phyloP scores from a whole-genome alignment of 495 filamentous ascomycete species.

The Rusavskia elegans region DNA sequence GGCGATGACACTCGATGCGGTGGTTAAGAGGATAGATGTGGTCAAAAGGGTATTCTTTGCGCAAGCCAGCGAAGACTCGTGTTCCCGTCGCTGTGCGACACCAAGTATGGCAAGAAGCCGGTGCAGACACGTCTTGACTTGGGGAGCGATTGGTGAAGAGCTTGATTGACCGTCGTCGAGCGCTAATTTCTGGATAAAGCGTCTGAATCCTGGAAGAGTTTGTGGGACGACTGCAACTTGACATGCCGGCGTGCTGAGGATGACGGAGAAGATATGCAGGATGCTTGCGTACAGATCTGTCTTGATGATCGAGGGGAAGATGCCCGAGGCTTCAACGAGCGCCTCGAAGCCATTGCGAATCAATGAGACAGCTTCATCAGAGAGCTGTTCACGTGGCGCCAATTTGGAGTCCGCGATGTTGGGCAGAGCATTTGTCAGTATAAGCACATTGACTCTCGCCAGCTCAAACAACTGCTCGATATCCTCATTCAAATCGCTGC shows the following conservation, averaged over 20 bases:
- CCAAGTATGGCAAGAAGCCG: conserved; percentile 68
- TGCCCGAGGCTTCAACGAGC: conserved; percentile 81
- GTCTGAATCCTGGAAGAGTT: conserved; percentile 77
- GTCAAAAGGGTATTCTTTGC: conserved; percentile 88
- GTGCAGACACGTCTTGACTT: conserved; percentile 53
- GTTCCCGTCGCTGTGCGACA: conserved; percentile 69
- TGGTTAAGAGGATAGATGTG: conserved; percentile 74
- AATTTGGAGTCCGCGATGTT: conserved; percentile 67
- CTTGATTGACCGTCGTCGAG: conserved; percentile 16
- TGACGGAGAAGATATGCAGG: conserved; percentile 87
- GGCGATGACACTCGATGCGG: conserved; percentile 52
- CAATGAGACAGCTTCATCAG: conserved; percentile 72
- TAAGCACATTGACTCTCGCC: conserved; percentile 86
- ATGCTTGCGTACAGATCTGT: conserved; percentile 94
- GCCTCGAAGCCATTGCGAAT: conserved; percentile 66
- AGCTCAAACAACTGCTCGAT: conserved; percentile 97
- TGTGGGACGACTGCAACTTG: conserved; percentile 82
- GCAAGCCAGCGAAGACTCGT: conserved; percentile 62
- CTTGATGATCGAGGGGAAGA: conserved; percentile 92
- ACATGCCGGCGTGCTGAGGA: conserved; percentile 72
- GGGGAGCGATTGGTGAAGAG: conserved; percentile 25
- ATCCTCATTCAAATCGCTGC: conserved; percentile 75
- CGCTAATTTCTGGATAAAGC: conserved; percentile 61
- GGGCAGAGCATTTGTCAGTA: conserved; percentile 72
- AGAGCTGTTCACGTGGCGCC: conserved; percentile 51